Percentiles rank a stretch among this genome's conserved stretches.
Evolutionary conservation across 441 rosid species (phyloP).

Genomic region (Biscutella laevigata): DNA sequence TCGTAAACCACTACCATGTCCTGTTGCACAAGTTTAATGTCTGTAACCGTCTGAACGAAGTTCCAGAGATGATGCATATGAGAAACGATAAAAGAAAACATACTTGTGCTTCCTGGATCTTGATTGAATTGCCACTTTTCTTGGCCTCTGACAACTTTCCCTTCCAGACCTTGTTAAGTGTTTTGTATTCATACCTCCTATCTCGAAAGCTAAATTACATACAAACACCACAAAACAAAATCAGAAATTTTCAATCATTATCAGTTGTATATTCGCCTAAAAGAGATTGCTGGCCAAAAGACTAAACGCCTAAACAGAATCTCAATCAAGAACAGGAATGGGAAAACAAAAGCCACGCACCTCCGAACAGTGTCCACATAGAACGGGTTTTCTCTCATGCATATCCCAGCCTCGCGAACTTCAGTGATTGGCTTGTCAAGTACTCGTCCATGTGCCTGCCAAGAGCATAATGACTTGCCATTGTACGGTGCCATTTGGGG

Average conservation of each 20-base stretch:
- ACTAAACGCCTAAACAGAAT: conserved; percentile 14
- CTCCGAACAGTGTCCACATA: conserved; percentile 98
- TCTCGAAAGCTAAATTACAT: conserved; percentile 74
- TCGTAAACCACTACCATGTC: conserved; percentile 98
- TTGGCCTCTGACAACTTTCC: conserved; percentile 97
- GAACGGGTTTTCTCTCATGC: conserved; percentile 98
- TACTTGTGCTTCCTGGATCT: conserved; percentile 99
- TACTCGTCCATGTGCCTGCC: conserved; percentile 78
- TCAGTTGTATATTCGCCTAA: conserved; percentile 2
- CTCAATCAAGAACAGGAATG: background rate
- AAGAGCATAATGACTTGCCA: conserved; percentile 22
- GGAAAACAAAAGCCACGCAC: conserved; percentile 35
- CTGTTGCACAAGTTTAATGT: conserved; percentile 39
- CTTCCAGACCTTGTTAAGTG: conserved; percentile 97
- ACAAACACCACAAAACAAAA: conserved; percentile 26
- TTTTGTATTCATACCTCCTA: conserved; percentile 97
- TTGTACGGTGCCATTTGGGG: conserved; percentile 10
- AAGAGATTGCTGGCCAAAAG: conserved; percentile 4
- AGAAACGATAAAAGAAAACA: conserved; percentile 10
- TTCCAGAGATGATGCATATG: conserved; percentile 7
- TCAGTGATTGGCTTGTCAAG: conserved; percentile 90
- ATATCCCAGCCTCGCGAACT: conserved; percentile 97
- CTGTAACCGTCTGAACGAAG: conserved; percentile 17
- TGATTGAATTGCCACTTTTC: conserved; percentile 88
- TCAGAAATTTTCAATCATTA: background rate